Evolutionary conservation across 257 asterid genomes (phyloP), one percentile per base, ranked within the genome.

Genomic region (Capsicum chinense): DNA sequence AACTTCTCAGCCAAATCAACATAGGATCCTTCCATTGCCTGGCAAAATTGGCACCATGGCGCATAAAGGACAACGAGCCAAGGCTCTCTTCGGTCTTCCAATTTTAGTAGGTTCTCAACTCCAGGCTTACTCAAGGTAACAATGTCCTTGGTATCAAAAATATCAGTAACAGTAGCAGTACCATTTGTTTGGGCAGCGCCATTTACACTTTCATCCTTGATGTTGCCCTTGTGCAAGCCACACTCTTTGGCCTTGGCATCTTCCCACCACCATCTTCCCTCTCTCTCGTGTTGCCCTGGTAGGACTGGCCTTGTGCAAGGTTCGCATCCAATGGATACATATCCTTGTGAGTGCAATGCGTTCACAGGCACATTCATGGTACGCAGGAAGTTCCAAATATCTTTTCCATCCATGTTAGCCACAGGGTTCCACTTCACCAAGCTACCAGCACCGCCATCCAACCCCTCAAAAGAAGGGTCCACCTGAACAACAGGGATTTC

Each of bases 201-300:
- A 71, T 88, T 82, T 6, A 73, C 91, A 17, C 63, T 86, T 35
- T 80, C 95, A 47, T 95, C 95, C 87, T 92, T 93, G 15, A 95
- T 86, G 58, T 95, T 95, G 62, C 98, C 98, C 86, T 92, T 95
- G 89, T 95, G 98, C 12, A 95, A 89, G 1, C 98, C 98, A 13
- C 98, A 95, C 86, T 95, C 98, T 87, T 95, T 95, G 2, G 98
- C 98, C 90, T 90, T 92, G 64, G 98, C 97, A 84, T 93, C 98
- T 81, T 95, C 98, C 98, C 98, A 95, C 98, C 98, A 95, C 98
- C 98, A 95, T 87, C 98, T 86, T 50, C 98, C 98, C 85, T 95
- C 98, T 3, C 98, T 87, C 92, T 95, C 99, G 26, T 95, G 99
- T 68, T 95, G 97, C 37, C 99, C 95, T 0, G 99, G 99, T 9